Conservation (phyloP, 2,329 filamentous ascomycete genomes). For the Cladosporium oxysporum region DNA sequence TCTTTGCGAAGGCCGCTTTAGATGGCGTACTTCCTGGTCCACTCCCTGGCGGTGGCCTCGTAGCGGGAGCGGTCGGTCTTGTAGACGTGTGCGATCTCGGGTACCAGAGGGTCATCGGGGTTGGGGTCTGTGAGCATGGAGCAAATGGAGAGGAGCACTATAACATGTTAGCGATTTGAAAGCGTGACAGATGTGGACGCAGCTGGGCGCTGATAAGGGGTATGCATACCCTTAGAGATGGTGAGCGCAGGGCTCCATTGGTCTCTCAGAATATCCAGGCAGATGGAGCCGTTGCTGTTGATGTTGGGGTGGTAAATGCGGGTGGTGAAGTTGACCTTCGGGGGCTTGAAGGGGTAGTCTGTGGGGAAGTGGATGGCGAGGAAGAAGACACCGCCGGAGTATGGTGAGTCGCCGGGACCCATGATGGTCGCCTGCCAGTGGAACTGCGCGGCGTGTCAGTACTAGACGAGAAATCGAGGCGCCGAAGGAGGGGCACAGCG, state of each 20-base stretch:
- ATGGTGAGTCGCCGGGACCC: slow-evolving; percentile 96
- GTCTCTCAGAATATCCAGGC: slow-evolving; percentile 95
- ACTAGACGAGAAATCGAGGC: neutral
- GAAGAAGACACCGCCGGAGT: slow-evolving; percentile 98
- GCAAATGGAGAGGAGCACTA: slow-evolving; percentile 97
- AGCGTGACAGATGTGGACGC: neutral
- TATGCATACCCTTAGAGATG: slow-evolving; percentile 87
- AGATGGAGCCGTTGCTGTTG: slow-evolving; percentile 99
- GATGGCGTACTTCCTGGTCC: slow-evolving; percentile 99
- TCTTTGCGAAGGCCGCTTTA: slow-evolving; percentile 45
- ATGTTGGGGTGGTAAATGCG: slow-evolving; percentile 99
- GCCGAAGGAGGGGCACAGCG: slow-evolving; percentile 18
- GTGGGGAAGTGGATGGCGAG: slow-evolving; percentile 98
- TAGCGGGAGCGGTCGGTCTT: slow-evolving; percentile 97
- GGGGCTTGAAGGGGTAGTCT: slow-evolving; percentile 99
- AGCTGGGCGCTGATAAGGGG: neutral
- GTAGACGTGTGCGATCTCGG: slow-evolving; percentile 99
- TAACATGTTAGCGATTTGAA: neutral
- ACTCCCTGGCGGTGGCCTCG: slow-evolving; percentile 94
- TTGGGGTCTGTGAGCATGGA: slow-evolving; percentile 99
- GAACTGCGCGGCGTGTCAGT: slow-evolving; percentile 62
- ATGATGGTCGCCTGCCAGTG: slow-evolving; percentile 99
- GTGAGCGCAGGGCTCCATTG: slow-evolving; percentile 99
- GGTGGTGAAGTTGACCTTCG: slow-evolving; percentile 99
- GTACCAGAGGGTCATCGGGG: slow-evolving; percentile 96